A percentile compares a stretch with the other conserved stretches of the same genome.
phyloP scores from a whole-genome alignment of 2,329 filamentous ascomycete genomes.

The Pyrenophora tritici-repentis region DNA sequence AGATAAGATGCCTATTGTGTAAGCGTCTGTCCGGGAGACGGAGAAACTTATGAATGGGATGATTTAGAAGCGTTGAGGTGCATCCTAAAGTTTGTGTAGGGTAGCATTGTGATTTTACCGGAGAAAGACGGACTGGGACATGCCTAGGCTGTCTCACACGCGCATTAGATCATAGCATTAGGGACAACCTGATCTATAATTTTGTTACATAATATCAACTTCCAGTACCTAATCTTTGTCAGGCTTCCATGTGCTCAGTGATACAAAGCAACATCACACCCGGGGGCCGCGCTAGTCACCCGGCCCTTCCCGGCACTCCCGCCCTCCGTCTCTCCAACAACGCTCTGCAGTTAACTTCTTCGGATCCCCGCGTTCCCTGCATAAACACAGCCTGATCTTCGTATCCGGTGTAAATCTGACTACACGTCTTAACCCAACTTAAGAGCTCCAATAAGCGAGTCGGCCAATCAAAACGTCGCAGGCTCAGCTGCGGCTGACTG shows the following conservation, averaged over 20 bases:
- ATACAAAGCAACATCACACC: no score
- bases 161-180: no score
- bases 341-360: not conserved
- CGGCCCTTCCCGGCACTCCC: not conserved
- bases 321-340: not conserved
- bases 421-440: slow-evolving; percentile 1
- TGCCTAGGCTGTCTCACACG: not conserved
- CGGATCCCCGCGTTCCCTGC: slow-evolving; percentile 11
- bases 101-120: no score
- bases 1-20: not conserved
- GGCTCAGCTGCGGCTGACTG: slow-evolving; percentile 11
- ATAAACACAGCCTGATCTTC: not conserved
- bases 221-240: no score
- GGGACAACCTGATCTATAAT: no score
- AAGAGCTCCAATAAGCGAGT: not conserved
- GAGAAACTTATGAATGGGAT: not conserved
- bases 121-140: not conserved
- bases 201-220: not conserved
- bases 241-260: no score
- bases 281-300: not conserved
- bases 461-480: slow-evolving; percentile 3
- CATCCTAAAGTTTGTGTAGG: no score
- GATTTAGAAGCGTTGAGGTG: not conserved
- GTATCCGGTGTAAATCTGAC: slow-evolving; percentile 6
- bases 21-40: not conserved